Evolutionary conservation across 805 yeast species (phyloP).

Genomic region (Pichia scutulata): DNA sequence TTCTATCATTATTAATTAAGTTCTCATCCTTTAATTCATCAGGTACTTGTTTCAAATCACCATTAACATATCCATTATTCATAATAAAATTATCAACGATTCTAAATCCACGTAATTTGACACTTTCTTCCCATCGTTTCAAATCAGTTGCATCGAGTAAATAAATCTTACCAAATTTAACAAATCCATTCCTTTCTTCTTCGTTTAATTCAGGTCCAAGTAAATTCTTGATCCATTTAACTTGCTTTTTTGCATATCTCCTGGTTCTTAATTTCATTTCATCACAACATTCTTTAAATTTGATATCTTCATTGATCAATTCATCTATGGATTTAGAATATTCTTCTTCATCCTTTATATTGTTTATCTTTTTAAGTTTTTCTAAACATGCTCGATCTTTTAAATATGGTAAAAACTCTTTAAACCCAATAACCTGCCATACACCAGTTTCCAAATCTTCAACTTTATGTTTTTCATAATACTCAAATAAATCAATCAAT

Average conservation of each 20-base stretch:
- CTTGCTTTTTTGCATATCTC: constrained; percentile 80
- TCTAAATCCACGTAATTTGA: constrained; percentile 43
- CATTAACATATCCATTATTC: constrained; percentile 3
- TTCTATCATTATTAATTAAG: constrained; percentile 4
- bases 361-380: neutral
- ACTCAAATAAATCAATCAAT: constrained; percentile 48
- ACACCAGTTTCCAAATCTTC: constrained; percentile 54
- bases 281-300: constrained; percentile 43
- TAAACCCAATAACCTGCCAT: constrained; percentile 93
- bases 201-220: constrained; percentile 51
- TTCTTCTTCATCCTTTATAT: neutral
- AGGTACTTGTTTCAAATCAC: constrained; percentile 14
- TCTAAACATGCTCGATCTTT: constrained; percentile 15
- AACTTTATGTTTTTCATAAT: constrained; percentile 30
- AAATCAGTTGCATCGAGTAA: constrained; percentile 75
- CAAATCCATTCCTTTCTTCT: constrained; percentile 37
- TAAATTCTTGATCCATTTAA: constrained; percentile 80
- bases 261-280: constrained; percentile 80
- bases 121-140: constrained; percentile 48
- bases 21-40: constrained; percentile 10
- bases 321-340: neutral
- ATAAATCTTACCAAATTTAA: constrained; percentile 58
- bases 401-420: constrained; percentile 67
- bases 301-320: constrained; percentile 10
- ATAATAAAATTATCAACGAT: constrained; percentile 34